Evolutionary conservation across 345 rosid species (phyloP).

Genomic region (Melaleuca alternifolia): DNA sequence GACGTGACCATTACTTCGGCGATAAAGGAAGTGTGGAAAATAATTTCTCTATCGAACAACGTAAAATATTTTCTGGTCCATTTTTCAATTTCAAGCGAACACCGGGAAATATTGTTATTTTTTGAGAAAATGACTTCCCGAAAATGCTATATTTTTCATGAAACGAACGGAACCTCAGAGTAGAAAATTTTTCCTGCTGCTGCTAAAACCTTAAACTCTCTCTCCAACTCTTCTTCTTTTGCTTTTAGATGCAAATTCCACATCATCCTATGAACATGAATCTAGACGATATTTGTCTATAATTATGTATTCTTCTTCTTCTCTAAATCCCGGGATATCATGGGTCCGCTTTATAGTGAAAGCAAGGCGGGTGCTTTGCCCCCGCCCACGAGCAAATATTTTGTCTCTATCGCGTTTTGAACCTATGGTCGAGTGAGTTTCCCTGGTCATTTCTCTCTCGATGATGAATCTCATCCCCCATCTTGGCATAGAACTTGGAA

Average conservation of each 20-base stretch:
- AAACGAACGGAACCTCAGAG: too few relatives aligned
- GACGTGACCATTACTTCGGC: too few relatives aligned
- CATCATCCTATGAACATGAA: neutral
- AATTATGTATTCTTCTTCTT: neutral
- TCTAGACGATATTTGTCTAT: neutral
- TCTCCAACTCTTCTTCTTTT: neutral
- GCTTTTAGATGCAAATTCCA: neutral
- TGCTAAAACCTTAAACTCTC: neutral
- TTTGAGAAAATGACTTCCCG: too few relatives aligned
- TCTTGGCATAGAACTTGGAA: fast-evolving
- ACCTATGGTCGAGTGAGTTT: neutral
- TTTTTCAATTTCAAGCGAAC: too few relatives aligned
- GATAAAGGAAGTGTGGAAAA: too few relatives aligned
- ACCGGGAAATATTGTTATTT: too few relatives aligned
- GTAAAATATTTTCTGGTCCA: too few relatives aligned
- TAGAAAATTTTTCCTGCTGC: neutral
- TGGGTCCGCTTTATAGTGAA: neutral
- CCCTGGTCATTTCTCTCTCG: fast-evolving
- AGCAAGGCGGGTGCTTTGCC: neutral
- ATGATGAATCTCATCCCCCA: neutral
- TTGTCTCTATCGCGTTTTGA: neutral
- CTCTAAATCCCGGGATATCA: neutral
- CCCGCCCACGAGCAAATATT: neutral
- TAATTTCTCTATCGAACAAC: too few relatives aligned
- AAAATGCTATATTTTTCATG: too few relatives aligned